A percentile compares a stretch with the other conserved stretches of the same genome.
Evolutionary conservation across 371 early-diverging fungal genomes (phyloP).

Genomic region (Cokeromyces recurvatus): DNA sequence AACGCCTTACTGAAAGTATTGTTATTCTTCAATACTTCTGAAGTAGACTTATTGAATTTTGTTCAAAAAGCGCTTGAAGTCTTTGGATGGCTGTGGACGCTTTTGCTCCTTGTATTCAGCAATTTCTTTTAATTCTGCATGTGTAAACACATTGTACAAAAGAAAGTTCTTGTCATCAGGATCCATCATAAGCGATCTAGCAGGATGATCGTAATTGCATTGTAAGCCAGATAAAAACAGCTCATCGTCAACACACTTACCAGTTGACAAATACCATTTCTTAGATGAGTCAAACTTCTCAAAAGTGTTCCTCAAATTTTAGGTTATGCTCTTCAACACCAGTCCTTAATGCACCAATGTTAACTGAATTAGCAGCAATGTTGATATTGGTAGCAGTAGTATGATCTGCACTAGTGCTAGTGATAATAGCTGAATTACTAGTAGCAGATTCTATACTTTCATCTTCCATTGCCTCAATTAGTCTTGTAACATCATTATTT

Average conservation of each 20-base stretch:
- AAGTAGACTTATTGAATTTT: background rate
- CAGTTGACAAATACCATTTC: conserved; percentile 6
- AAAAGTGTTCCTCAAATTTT: background rate
- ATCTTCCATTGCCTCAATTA: too few species aligned
- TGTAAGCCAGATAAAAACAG: conserved; percentile 12
- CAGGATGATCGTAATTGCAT: conserved; percentile 6
- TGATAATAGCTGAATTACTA: background rate
- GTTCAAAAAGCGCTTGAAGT: too few species aligned
- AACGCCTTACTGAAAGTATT: conserved; percentile 4
- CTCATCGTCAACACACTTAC: conserved; percentile 9
- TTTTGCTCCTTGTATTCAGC: conserved; percentile 1
- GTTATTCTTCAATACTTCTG: conserved; percentile 5
- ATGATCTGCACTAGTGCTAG: background rate
- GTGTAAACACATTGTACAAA: conserved; percentile 12
- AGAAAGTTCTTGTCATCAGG: conserved; percentile 2
- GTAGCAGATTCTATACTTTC: background rate
- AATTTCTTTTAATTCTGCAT: conserved; percentile 11
- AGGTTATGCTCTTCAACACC: background rate
- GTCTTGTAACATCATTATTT: too few species aligned
- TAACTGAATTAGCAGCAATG: background rate
- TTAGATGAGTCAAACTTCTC: too few species aligned
- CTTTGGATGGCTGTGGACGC: background rate
- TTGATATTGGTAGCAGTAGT: too few species aligned
- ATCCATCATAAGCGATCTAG: conserved; percentile 8
- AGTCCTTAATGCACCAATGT: background rate